phyloP scores from a whole-genome alignment of 2,329 filamentous ascomycete genomes.

The Colletotrichum trifolii region DNA sequence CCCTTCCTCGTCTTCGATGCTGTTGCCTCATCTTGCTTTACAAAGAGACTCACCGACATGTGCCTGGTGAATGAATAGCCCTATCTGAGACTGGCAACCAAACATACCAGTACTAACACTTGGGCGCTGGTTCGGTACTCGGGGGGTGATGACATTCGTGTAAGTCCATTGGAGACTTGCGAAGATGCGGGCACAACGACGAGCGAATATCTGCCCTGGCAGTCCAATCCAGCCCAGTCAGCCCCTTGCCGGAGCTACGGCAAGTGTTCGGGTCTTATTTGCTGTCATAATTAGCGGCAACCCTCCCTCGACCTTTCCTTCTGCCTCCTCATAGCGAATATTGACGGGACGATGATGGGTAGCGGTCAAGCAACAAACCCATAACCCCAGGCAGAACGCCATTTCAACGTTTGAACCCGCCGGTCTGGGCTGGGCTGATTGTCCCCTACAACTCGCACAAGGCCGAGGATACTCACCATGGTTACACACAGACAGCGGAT shows the following conservation, averaged over 20 bases:
- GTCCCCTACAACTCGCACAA: conserved; percentile 8
- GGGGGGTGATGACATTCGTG: conserved; percentile 22
- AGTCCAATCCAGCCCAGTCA: not conserved
- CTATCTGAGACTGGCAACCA: conserved; percentile 19
- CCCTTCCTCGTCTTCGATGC: not conserved
- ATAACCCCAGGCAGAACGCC: not conserved
- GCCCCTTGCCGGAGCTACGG: conserved; percentile 21
- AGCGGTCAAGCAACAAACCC: conserved; percentile 10
- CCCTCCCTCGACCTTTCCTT: not conserved
- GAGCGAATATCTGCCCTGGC: conserved; percentile 8
- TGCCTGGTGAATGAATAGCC: conserved; percentile 6
- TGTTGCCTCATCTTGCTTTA: conserved; percentile 2
- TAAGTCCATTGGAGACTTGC: conserved; percentile 35
- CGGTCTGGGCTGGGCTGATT: conserved; percentile 1
- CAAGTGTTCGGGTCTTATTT: conserved; percentile 14
- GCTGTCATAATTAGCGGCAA: conserved; percentile 3
- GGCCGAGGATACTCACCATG: not conserved
- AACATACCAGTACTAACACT: conserved; percentile 18
- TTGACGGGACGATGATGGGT: not conserved
- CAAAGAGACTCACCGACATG: conserved; percentile 23
- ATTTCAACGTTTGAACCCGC: not conserved
- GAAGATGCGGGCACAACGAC: not conserved
- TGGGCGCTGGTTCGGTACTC: conserved; percentile 22
- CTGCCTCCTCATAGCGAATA: not conserved
- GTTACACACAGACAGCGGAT: not conserved